phyloP scores from a whole-genome alignment of 1,284 basidiomycete genomes.

The Blastosporella zonata region DNA sequence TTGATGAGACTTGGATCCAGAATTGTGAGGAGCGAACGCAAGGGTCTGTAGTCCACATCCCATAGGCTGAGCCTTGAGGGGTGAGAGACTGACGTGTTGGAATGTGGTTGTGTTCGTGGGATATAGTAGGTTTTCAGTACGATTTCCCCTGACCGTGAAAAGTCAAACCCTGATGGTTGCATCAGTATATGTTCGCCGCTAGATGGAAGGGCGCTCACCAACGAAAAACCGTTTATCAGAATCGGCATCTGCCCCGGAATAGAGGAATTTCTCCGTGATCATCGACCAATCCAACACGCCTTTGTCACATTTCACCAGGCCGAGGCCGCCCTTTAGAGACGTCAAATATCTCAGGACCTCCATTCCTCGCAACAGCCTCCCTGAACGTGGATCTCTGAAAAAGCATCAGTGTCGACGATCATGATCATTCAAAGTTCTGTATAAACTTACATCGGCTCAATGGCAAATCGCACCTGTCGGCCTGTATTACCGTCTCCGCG shows the following conservation, averaged over 20 bases:
- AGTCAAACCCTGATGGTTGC: conserved; percentile 25
- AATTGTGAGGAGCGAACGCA: conserved; percentile 22
- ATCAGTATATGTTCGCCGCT: neutral
- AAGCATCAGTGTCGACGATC: neutral
- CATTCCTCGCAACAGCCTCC: conserved; percentile 22
- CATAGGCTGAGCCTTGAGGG: conserved; percentile 19
- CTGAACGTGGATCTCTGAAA: conserved; percentile 25
- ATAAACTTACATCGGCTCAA: conserved; percentile 28
- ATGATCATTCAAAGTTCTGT: neutral
- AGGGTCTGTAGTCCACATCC: conserved; percentile 23
- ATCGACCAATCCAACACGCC: conserved; percentile 26
- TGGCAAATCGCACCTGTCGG: conserved; percentile 29
- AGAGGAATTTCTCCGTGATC: conserved; percentile 26
- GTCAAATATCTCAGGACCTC: conserved; percentile 26
- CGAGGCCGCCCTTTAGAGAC: conserved; percentile 24
- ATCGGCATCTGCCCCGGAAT: conserved; percentile 19
- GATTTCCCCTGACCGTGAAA: conserved; percentile 23
- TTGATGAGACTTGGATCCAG: conserved; percentile 25
- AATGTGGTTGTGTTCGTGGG: conserved; percentile 19
- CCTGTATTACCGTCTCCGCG: conserved; percentile 11
- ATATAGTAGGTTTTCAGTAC: conserved; percentile 29
- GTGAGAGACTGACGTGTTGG: neutral
- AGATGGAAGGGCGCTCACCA: conserved; percentile 20
- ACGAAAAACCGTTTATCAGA: conserved; percentile 28
- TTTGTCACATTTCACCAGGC: conserved; percentile 23